Conservation (phyloP, 805 yeast species). For the Candida bentonensis region DNA sequence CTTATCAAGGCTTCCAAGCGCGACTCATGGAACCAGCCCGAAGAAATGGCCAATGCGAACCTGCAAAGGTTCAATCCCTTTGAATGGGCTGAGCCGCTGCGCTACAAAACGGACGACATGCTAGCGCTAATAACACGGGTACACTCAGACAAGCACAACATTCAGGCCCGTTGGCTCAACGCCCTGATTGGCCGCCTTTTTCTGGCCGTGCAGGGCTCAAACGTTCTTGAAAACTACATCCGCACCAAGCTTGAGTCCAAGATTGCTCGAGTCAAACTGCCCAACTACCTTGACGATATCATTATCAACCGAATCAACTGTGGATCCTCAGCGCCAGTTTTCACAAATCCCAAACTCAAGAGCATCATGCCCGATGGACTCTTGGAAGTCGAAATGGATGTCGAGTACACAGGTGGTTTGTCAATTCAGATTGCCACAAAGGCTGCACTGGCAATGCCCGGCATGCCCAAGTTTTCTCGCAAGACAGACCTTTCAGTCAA, state of each 20-base stretch:
- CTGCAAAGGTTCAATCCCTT: conserved; percentile 36
- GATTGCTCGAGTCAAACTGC: conserved; percentile 64
- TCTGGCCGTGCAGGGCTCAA: conserved; percentile 61
- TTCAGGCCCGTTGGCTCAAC: conserved; percentile 81
- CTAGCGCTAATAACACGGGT: conserved; percentile 60
- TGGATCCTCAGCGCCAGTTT: conserved; percentile 69
- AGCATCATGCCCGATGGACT: conserved; percentile 73
- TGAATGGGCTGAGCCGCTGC: conserved; percentile 56
- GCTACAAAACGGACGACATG: conserved; percentile 57
- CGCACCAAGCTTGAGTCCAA: conserved; percentile 52
- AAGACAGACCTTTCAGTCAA: conserved; percentile 44
- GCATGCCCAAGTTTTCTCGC: conserved; percentile 60
- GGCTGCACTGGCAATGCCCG: conserved; percentile 53
- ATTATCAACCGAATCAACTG: conserved; percentile 56
- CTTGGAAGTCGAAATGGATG: conserved; percentile 41
- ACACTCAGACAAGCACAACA: conserved; percentile 71
- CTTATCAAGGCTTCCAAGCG: conserved; percentile 62
- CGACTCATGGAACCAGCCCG: conserved; percentile 4
- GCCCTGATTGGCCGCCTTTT: conserved; percentile 77
- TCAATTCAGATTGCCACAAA: conserved; percentile 70
- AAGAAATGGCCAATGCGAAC: conserved; percentile 3
- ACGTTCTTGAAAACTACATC: conserved; percentile 43
- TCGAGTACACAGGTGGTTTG: conserved; percentile 64
- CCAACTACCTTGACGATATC: conserved; percentile 78
- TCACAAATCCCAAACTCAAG: conserved; percentile 56